Conservation (phyloP, 495 filamentous ascomycete species). For the Aspergillus cristatus region DNA sequence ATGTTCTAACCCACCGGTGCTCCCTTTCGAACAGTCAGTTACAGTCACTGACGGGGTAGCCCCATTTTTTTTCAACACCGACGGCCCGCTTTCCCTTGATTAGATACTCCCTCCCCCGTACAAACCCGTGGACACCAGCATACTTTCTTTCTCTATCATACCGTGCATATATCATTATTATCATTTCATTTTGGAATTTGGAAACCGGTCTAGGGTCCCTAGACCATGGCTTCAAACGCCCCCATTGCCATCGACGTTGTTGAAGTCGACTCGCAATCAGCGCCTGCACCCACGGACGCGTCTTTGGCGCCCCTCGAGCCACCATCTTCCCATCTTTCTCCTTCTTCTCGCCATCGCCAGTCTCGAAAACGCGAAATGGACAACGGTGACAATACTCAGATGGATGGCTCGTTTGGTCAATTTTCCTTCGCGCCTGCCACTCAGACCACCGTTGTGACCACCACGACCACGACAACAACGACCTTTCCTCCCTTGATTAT, state of each 20-base stretch:
- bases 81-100: constrained; percentile 6
- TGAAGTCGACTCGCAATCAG: constrained; percentile 7
- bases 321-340: constrained; percentile 5
- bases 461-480: constrained; percentile 88
- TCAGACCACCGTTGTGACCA: constrained; percentile 74
- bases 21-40: constrained; percentile 15
- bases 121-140: not conserved
- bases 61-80: constrained; percentile 5
- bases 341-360: constrained; percentile 4
- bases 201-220: no score
- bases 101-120: constrained; percentile 2
- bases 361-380: constrained; percentile 26
- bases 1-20: constrained; percentile 12
- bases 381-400: constrained; percentile 11
- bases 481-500: constrained; percentile 77
- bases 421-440: constrained; percentile 66
- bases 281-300: constrained; percentile 12
- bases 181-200: no score
- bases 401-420: constrained; percentile 42
- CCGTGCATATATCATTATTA: not conserved
- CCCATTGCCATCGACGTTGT: constrained; percentile 7
- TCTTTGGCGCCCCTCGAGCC: constrained; percentile 6
- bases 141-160: not conserved
- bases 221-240: constrained; percentile 14
- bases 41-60: constrained; percentile 18